These are phyloP conservation scores for Bruguiera hainesii DNA, from an alignment of 441 rosid genomes.

Conservation along the genomic window DNA sequence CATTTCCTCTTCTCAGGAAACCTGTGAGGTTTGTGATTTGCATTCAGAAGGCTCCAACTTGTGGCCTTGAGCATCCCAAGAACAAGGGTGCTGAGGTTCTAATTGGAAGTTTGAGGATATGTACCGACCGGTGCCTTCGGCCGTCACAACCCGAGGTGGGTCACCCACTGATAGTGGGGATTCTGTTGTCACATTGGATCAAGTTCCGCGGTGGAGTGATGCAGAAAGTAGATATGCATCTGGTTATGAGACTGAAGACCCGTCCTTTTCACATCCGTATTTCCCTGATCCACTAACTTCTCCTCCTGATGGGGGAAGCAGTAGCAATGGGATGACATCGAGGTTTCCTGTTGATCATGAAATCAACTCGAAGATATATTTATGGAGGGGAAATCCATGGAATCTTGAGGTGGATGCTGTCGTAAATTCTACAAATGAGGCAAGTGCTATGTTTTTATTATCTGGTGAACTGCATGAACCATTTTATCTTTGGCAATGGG, in stretches of 20 bases:
- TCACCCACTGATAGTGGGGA: conserved; percentile 70
- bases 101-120: conserved; percentile 31
- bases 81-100: neutral
- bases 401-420: conserved; percentile 99
- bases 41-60: too few relatives aligned
- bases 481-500: neutral
- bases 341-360: conserved; percentile 90
- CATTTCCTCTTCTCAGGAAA: neutral
- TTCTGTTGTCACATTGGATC: conserved; percentile 83
- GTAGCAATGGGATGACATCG: conserved; percentile 63
- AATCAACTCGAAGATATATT: conserved; percentile 76
- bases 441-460: conserved; percentile 17
- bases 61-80: neutral
- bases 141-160: conserved; percentile 62
- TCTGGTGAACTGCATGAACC: neutral
- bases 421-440: conserved; percentile 98
- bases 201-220: conserved; percentile 69
- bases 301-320: conserved; percentile 50
- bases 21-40: too few relatives aligned
- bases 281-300: conserved; percentile 81
- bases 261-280: conserved; percentile 55
- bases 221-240: conserved; percentile 65
- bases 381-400: conserved; percentile 99
- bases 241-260: conserved; percentile 60
- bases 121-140: conserved; percentile 71